phyloP scores from a whole-genome alignment of 169 alveolate species.

The Plasmodium vinckei region DNA sequence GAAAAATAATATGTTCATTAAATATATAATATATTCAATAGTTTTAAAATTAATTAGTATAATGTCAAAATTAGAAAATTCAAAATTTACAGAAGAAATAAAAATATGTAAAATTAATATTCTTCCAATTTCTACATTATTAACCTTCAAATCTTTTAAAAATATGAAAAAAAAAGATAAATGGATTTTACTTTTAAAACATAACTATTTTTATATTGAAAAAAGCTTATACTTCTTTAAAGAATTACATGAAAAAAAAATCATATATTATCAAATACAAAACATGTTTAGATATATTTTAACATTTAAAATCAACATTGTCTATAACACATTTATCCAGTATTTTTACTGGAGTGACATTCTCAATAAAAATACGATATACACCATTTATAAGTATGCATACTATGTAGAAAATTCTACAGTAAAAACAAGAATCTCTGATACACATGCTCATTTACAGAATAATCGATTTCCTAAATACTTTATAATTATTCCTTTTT shows the following conservation, averaged over 20 bases:
- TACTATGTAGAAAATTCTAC: conserved; percentile 10
- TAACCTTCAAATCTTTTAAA: conserved; percentile 19
- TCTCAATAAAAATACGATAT: conserved; percentile 3
- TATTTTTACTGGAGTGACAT: conserved; percentile 7
- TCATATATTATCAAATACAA: conserved; percentile 45
- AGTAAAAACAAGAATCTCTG: not conserved
- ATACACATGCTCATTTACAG: too few species aligned
- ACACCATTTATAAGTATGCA: conserved; percentile 16
- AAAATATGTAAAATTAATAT: conserved; percentile 13
- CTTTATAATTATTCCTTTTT: conserved; percentile 14
- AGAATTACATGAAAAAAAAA: conserved; percentile 63
- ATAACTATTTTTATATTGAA: conserved; percentile 51
- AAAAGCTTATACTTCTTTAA: conserved; percentile 53
- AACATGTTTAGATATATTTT: conserved; percentile 43
- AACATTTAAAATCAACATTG: conserved; percentile 35
- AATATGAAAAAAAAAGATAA: conserved; percentile 55
- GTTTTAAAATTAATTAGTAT: conserved; percentile 15
- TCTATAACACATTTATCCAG: conserved; percentile 29
- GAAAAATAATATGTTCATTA: conserved; percentile 24
- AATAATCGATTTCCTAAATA: too few species aligned
- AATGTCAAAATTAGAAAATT: conserved; percentile 19
- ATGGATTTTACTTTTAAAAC: conserved; percentile 24
- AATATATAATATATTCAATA: conserved; percentile 17
- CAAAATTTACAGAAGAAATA: not conserved
- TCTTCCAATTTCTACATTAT: conserved; percentile 16